phyloP scores from a whole-genome alignment of 257 asterid species.

The Striga asiatica region DNA sequence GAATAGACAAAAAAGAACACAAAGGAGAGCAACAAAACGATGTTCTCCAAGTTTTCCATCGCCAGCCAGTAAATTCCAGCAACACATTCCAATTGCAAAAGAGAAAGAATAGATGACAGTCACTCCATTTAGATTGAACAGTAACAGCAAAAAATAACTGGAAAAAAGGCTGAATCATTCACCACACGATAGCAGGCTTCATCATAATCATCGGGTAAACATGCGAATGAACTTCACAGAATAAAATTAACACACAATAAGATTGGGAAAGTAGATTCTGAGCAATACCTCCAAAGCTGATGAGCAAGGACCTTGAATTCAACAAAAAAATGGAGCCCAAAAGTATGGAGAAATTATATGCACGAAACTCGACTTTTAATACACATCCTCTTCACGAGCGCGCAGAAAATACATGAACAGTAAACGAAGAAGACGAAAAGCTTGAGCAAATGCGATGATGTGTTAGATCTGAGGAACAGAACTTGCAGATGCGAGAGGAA shows the following conservation, averaged over 20 bases:
- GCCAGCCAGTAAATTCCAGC: not conserved
- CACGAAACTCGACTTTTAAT: not conserved
- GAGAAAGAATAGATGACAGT: not conserved
- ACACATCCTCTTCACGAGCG: not conserved
- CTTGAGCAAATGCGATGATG: not conserved
- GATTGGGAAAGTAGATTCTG: not conserved
- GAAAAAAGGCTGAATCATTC: not conserved
- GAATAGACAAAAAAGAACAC: not conserved
- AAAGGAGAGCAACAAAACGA: not conserved
- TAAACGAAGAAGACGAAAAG: not conserved
- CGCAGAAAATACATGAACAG: not conserved
- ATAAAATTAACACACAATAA: not conserved
- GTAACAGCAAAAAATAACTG: not conserved
- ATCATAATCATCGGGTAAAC: too few species aligned
- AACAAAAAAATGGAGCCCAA: not conserved
- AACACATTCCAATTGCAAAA: not conserved
- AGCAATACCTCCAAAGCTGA: constrained; percentile 6
- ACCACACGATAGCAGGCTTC: not conserved
- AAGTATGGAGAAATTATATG: not conserved
- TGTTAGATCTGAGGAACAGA: not conserved
- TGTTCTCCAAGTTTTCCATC: not conserved
- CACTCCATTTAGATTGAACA: not conserved
- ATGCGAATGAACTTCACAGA: not conserved
- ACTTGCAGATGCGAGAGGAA: not conserved
- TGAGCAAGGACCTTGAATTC: not conserved